Conservation (phyloP, 2,329 filamentous ascomycete genomes). For the Colletotrichum magnum region DNA sequence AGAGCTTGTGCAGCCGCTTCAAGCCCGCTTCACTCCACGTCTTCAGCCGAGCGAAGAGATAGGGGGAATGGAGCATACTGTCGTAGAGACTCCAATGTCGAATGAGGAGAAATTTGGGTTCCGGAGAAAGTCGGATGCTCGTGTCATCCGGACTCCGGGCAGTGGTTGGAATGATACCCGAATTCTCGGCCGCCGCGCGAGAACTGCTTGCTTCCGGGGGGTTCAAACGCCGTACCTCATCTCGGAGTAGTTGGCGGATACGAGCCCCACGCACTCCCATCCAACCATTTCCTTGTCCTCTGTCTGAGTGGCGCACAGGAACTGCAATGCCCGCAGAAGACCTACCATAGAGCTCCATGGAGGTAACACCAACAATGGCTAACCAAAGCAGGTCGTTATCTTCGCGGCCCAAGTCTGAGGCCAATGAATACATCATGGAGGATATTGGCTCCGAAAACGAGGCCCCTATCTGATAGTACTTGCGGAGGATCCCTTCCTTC, state of each 20-base stretch:
- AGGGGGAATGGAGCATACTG: conserved; percentile 97
- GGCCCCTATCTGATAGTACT: conserved; percentile 88
- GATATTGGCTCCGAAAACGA: conserved; percentile 97
- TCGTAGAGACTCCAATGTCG: conserved; percentile 98
- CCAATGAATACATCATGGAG: conserved; percentile 93
- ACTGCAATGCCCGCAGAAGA: conserved; percentile 84
- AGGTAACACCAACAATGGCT: conserved; percentile 94
- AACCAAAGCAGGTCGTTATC: conserved; percentile 98
- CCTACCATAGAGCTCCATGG: conserved; percentile 90
- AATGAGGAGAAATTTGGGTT: conserved; percentile 92
- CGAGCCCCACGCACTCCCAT: conserved; percentile 85
- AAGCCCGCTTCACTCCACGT: conserved; percentile 94
- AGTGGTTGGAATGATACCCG: conserved; percentile 89
- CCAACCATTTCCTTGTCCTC: conserved; percentile 77
- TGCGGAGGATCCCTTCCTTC: conserved; percentile 81
- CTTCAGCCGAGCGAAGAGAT: conserved; percentile 90
- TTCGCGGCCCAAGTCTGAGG: conserved; percentile 94
- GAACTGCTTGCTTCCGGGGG: conserved; percentile 79
- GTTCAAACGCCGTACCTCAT: conserved; percentile 94
- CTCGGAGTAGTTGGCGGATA: conserved; percentile 87
- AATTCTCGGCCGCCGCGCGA: conserved; percentile 73
- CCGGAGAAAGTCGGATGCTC: conserved; percentile 91
- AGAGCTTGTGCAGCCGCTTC: conserved; percentile 90
- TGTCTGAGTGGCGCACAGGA: conserved; percentile 68
- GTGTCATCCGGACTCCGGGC: conserved; percentile 91